These are phyloP conservation scores for Myxozyma melibiosi DNA, from an alignment of 805 yeast genomes.

Conservation along the genomic window DNA sequence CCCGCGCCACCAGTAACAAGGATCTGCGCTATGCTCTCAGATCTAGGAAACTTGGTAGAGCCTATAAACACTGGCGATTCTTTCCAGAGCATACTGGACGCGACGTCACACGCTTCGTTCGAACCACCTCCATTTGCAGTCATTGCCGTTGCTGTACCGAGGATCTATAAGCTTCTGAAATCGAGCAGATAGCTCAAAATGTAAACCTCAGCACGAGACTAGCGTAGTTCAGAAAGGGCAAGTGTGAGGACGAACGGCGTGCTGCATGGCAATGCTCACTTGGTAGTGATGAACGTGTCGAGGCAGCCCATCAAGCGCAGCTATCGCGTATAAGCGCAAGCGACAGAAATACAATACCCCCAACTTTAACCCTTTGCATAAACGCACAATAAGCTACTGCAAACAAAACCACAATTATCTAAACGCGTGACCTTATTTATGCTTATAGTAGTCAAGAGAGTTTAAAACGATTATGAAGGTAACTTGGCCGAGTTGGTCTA, in stretches of 20 bases:
- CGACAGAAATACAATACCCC: no score
- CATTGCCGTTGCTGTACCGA: conserved; percentile 2
- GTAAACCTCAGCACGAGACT: not conserved
- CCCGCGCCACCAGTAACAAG: conserved; percentile 63
- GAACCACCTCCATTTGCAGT: not conserved
- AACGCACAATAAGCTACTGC: no score
- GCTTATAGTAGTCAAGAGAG: not conserved
- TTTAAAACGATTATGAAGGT: conserved; percentile 10
- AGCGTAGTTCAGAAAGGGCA: no score
- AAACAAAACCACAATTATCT: no score
- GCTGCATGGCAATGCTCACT: no score
- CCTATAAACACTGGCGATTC: conserved; percentile 25
- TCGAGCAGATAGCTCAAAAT: no score
- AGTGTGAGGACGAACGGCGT: no score
- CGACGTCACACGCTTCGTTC: not conserved
- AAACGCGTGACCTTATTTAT: not conserved
- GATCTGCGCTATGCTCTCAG: conserved; percentile 31
- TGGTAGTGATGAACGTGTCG: no score
- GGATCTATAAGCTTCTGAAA: no score
- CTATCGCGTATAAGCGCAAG: conserved; percentile 1
- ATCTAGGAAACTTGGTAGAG: conserved; percentile 19
- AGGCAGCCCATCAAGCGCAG: not conserved
- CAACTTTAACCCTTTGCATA: no score
- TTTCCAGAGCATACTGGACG: conserved; percentile 12
- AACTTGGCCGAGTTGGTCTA: conserved; percentile 35